Base-by-base conservation (phyloP, 495 filamentous ascomycete genomes). In the Chaetomium cochliodes region DNA sequence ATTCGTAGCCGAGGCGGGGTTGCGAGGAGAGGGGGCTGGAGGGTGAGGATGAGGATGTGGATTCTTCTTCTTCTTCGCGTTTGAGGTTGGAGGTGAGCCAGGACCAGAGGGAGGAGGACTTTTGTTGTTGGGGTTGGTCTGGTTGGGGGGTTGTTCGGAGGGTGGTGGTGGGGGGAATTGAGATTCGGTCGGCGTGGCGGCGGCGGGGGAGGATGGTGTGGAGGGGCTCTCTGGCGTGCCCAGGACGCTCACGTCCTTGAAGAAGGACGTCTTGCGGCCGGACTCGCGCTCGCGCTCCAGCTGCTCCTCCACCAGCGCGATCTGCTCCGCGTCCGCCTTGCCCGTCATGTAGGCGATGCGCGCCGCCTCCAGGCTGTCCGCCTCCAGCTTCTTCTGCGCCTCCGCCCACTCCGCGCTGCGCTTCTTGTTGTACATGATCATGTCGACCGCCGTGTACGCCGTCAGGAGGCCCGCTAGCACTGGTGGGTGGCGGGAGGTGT, bases 371-470 rank as follows among this genome's bases (percentile, higher is more conserved):
- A 85, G 74, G 49, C 73, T 76, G 65, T 79, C 76, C 28, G 82
- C 76, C 54, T 86, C 83, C 46, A 90, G 71, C 41, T 79, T 79
- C 71, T 82, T 81, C 68, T 90, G 82, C 70, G 88, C 80, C 56
- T 83, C 81, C 73, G 86, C 83, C 75, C 88, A 93, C 62, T 91
- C 86, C 64, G 78, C 78, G 58, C 82, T 82, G 61, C 83, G 82
- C 74, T 81, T 81, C 60, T 91, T 88, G 80, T 97, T 97, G 79
- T 93, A 90, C 50, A 91, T 74, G 33, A 94, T 85, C 86, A 98
- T 90, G 76, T 96, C 93, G 71, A 84, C 83, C 59, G 92, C 82
- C 8, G 93, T 89, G 79, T 92, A 94, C 62, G 87, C 81, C 23
- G 90, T 91, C 44, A 93, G 84, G 59, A 87, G 83, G 67, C 83